Evolutionary conservation across 1,284 basidiomycete genomes (phyloP).

Genomic region (Heliocybe sulcata): DNA sequence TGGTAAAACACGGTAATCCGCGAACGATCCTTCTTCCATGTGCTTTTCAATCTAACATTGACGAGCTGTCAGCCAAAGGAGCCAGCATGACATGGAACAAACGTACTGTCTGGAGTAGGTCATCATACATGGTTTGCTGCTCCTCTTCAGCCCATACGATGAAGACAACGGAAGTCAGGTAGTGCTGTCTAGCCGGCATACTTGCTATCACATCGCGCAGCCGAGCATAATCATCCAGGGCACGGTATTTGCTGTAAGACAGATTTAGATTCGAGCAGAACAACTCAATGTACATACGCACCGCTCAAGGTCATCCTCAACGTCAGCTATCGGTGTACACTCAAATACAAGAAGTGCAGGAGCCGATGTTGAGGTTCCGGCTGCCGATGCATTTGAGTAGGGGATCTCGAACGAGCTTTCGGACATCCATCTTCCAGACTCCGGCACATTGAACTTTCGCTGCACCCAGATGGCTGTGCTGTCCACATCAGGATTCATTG

Average conservation of each 20-base stretch:
- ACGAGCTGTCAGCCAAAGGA: no score
- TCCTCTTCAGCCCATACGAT: conserved; percentile 47
- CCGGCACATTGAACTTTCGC: conserved; percentile 60
- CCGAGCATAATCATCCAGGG: conserved; percentile 64
- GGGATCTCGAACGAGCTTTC: conserved; percentile 55
- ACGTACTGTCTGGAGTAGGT: conserved; percentile 48
- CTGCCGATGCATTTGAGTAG: conserved; percentile 16
- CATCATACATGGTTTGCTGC: conserved; percentile 14
- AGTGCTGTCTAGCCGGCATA: conserved; percentile 46
- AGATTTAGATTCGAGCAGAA: not conserved
- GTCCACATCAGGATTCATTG: conserved; percentile 61
- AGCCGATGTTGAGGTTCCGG: conserved; percentile 18
- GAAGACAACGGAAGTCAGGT: conserved; percentile 49
- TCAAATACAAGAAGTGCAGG: conserved; percentile 71
- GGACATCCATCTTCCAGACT: conserved; percentile 51
- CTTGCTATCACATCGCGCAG: conserved; percentile 52
- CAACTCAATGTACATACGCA: conserved; percentile 19
- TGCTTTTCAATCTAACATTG: not conserved
- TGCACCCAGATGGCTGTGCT: conserved; percentile 73
- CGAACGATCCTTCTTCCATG: not conserved
- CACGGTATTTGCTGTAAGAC: conserved; percentile 51
- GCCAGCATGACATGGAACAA: not conserved
- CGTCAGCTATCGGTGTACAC: conserved; percentile 53
- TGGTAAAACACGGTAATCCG: not conserved
- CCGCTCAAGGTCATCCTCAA: conserved; percentile 60